Base-by-base conservation (phyloP, 2,329 filamentous ascomycete species). In the Coniochaeta hoffmannii region DNA sequence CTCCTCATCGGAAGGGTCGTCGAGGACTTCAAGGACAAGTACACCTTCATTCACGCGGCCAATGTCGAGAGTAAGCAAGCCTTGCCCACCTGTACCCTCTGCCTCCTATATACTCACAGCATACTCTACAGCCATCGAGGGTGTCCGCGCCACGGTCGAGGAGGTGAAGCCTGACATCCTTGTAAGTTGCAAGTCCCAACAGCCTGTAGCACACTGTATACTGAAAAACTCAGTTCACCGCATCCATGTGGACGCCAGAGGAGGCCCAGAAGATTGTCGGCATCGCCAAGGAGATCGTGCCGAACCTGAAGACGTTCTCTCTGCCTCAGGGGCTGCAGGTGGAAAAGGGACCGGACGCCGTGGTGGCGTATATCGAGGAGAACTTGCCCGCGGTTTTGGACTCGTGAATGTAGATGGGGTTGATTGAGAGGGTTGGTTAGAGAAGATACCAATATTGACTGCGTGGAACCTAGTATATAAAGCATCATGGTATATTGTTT, bases 11-110 rank as follows among this genome's bases (percentile, higher is more conserved):
- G 85, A 11, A 76, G 81, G 0, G 68, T 89, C 35, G 74, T 79
- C 11, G 81, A 86, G 55, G 77, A 76, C 12, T 68, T 89, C 31
- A 84, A 83, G 65, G 83, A 86, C 55, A 71, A 71, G 36, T 88
- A 87, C 67, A 81, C 75, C 1, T 87, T 89, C 60, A 71, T 78
- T 35, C 76, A 88, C 64, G 75, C 79, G 24, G 82, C 74, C 34
- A 88, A 89, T 65, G 81, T 77, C 62, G 77, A 81, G 41, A 79
- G 83, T 86, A 68, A 61, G 76, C 24, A 12, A 12, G 19, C 10
- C 14, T 17, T n/a, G 30, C 49, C 15, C 14, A n/a, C 22, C 19
- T 46, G n/a, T 24, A 9, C 7, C 32, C 19, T 34, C 12, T 30
- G 11, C 31, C 31, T 58, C 28, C 57, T 11, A 53, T n/a, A 6